Evolutionary conservation across 768 basidiomycete genomes (phyloP).

Genomic region (Coprinellus aureogranulatus): DNA sequence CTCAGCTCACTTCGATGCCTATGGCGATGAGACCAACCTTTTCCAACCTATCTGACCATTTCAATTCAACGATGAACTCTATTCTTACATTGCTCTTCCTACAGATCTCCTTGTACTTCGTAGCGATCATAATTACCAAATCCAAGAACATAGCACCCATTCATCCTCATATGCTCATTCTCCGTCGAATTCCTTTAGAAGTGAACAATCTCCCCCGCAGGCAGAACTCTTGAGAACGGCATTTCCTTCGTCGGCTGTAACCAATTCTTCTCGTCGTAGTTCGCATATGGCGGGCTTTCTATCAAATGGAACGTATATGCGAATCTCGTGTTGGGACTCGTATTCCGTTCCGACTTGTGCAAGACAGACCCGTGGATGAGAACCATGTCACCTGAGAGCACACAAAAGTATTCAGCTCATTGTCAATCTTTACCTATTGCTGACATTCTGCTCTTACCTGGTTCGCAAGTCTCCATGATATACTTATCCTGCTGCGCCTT

Average conservation of each 20-base stretch:
- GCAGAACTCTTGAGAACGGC: constrained; percentile 72
- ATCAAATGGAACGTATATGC: constrained; percentile 98
- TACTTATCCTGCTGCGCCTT: constrained; percentile 43
- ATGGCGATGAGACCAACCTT: constrained; percentile 3
- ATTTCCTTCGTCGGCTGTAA: constrained; percentile 81
- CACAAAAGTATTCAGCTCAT: too few relatives aligned
- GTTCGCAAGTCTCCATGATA: constrained; percentile 66
- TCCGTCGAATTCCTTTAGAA: background rate
- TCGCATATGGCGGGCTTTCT: constrained; percentile 65
- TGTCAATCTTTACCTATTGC: too few relatives aligned
- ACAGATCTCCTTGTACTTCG: background rate
- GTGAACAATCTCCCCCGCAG: constrained; percentile 19
- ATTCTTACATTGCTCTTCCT: too few relatives aligned
- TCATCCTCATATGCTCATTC: background rate
- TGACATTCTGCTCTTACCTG: constrained; percentile 56
- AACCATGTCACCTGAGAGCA: constrained; percentile 88
- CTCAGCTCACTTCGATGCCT: constrained; percentile 7
- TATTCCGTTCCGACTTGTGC: constrained; percentile 89
- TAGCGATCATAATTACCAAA: too few relatives aligned
- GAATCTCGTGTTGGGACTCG: constrained; percentile 73
- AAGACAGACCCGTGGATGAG: constrained; percentile 91
- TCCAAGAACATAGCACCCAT: too few relatives aligned
- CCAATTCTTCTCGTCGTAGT: constrained; percentile 93
- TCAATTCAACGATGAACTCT: background rate
- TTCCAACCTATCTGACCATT: background rate